A percentile compares a stretch with the other conserved stretches of the same genome.
Evolutionary conservation across 2,329 filamentous ascomycete genomes (phyloP).

Genomic region (Bipolaris victoriae): DNA sequence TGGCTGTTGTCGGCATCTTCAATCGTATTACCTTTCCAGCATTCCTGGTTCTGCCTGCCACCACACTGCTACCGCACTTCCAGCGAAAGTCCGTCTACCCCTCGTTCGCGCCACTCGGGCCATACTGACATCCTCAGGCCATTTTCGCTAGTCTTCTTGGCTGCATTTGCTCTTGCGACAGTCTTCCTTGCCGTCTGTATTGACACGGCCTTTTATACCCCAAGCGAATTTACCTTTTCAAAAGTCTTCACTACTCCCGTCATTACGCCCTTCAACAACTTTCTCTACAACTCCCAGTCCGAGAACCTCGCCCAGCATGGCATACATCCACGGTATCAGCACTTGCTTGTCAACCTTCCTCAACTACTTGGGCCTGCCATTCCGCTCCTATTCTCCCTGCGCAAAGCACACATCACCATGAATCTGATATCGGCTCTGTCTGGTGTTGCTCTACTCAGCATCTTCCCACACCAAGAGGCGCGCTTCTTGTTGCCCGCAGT

Average conservation of each 20-base stretch:
- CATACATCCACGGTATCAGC: conserved; percentile 60
- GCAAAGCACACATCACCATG: conserved; percentile 57
- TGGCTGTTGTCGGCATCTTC: conserved; percentile 86
- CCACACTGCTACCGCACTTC: conserved; percentile 86
- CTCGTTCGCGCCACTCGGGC: background rate
- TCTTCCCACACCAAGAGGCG: conserved; percentile 80
- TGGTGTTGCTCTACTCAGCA: conserved; percentile 71
- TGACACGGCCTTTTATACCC: conserved; percentile 82
- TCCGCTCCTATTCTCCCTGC: conserved; percentile 58
- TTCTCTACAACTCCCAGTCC: conserved; percentile 57
- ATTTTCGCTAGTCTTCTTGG: conserved; percentile 66
- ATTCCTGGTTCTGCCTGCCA: conserved; percentile 81
- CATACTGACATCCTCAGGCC: conserved; percentile 52
- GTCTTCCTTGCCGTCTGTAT: conserved; percentile 74
- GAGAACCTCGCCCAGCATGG: conserved; percentile 60
- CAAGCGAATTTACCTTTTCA: conserved; percentile 67
- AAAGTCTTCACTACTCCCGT: conserved; percentile 64
- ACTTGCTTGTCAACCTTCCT: conserved; percentile 58
- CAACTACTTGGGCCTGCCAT: conserved; percentile 60
- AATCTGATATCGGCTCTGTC: conserved; percentile 76
- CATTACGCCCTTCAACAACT: conserved; percentile 61
- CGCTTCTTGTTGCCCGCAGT: conserved; percentile 78
- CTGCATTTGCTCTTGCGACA: conserved; percentile 70
- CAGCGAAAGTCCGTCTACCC: conserved; percentile 68
- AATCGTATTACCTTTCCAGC: conserved; percentile 98